Base-by-base conservation (phyloP, 192 early-diverging fungal species). In the Rhizoclosmatium sp. region DNA sequence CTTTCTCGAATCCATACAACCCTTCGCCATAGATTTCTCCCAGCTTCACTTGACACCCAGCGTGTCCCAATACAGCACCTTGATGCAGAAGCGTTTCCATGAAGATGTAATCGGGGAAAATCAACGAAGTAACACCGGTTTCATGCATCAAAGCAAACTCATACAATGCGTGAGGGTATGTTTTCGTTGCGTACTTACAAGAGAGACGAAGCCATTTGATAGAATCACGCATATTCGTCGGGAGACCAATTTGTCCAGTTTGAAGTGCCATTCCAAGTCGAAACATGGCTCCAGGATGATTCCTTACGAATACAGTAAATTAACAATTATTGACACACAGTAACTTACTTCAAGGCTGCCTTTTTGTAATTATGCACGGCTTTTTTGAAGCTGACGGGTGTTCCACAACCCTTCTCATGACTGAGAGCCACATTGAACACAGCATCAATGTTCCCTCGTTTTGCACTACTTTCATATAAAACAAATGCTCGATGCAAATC, bases 21-120 rank as follows among this genome's bases (percentile, higher is more conserved):
- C 92, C 95, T 79, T 91, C 92, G 83, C 97, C 94, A 76, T 92
- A 93, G 59, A 92, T 85, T 62, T 90, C 85, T 7, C 95, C 97
- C 66, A 98, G 86, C 61, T 93, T 91, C 80, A 93, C 92, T 72
- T 93, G 89, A 31, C 94, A 92, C 3, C 89, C 87, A 39, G 87
- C 82, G 47, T 93, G 91, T 5, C 94, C 96, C 19, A 95, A 83
- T 4, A 85, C 83, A 0, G 95, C 93, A 2, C 94, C 94, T 76
- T 90, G 89, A 40, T 87, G 85, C 47, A 96, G 84, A 74, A 93
- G 91, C 75, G 92, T 85, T 44, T 93, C 85, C 0, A 93, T 91
- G 82, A 92, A 94, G 68, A 91, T 86, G 21, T 92, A 83, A 76
- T 96, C 93, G n/a, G 88, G 88, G 78, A 91, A 91, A 2, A 95